Base-by-base conservation (phyloP, 306 rosid species). In the Trifolium repens region DNA sequence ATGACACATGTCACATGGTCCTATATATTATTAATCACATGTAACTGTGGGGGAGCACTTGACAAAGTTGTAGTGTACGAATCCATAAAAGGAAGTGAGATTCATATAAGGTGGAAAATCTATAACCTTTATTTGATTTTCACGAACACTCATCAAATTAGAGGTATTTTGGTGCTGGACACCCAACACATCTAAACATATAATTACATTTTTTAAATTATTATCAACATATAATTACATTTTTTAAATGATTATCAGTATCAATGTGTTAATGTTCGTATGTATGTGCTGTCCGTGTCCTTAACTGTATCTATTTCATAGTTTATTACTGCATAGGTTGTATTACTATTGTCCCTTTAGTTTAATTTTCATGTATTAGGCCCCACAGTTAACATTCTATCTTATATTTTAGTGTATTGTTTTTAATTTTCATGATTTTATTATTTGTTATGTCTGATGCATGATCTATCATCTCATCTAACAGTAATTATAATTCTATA, bases 61-160 rank as follows among this genome's bases (percentile, higher is more conserved):
- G 42, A 15, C 67, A 61, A 61, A 61, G 44, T 32, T 61, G 43
- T 15, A 32, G 67, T 32, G 67, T 61, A 61, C 12, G 67, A 32
- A 61, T 61, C 67, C 42, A 61, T 61, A 61, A 61, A 61, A 61
- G 66, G 37, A 50, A 10, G 64, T 26, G 11, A 60, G 22, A 30
- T 60, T 60, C 66, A 60, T 40, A 9, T n/a, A 60, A 60, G 44
- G 43, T 61, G 67, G 13, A 61, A 61, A 61, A 32, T 61, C 22
- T 61, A 32, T 61, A 32, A 32, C 22, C 43, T 61, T 32, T 61
- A 46, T 46, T 13, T 46, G 52, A 5, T 46, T 13, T 46, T 0
- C 1, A 32, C 6, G 1, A 32, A 32, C 6, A 4, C 35, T 4
- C 6, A 0, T 32, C 6, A 32, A 5, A 32, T 32, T 32, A 32